Evolutionary conservation across 768 basidiomycete species (phyloP), one percentile per base, ranked within the genome.

Genomic region (Termitomyces titanicus): DNA sequence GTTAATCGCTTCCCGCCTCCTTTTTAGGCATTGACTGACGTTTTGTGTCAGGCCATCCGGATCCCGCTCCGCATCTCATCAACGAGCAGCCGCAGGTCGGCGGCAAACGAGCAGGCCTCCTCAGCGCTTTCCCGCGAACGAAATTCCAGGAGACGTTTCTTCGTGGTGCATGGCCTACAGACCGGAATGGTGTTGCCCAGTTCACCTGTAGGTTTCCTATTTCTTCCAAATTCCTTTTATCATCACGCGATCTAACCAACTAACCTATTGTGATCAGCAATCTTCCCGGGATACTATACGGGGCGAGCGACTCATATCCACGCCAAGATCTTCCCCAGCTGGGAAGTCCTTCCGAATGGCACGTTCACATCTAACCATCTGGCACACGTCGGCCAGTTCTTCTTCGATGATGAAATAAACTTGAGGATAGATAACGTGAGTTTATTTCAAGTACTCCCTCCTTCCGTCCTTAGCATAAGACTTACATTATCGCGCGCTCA

Each of bases 271-370:
- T n/a, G n/a, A n/a, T 1, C 33, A 48, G 79, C 74, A 2, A 81
- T 81, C 52, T 81, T 78, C 69, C 80, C 80, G 15, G 80, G 81
- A 0, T 83, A 83, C 59, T 83, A 81, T 61, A 80, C 78, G 1
- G 80, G 81, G 10, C 78, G 81, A 20, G 81, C 80, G 15, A 80
- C 78, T 0, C 81, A 83, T 61, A 65, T 83, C 56, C 81, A 83
- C 61, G 67, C 80, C 39, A 83, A 81, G 58, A 78, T 81, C 5
- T 81, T 78, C 67, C 76, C 79, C 1, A 73, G 71, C 53, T 83
- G 81, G 81, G 67, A 64, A 0, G 59, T 67, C 2, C 68, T 75
- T 18, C 68, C 70, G 7, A 80, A 79, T 60, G 73, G 73, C 39
- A 76, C 77, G 0, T 81, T 78, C 67, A 68, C 62, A 18, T 74